Conservation (phyloP, 1,139 yeast species). For the Protomyces inundatus region DNA sequence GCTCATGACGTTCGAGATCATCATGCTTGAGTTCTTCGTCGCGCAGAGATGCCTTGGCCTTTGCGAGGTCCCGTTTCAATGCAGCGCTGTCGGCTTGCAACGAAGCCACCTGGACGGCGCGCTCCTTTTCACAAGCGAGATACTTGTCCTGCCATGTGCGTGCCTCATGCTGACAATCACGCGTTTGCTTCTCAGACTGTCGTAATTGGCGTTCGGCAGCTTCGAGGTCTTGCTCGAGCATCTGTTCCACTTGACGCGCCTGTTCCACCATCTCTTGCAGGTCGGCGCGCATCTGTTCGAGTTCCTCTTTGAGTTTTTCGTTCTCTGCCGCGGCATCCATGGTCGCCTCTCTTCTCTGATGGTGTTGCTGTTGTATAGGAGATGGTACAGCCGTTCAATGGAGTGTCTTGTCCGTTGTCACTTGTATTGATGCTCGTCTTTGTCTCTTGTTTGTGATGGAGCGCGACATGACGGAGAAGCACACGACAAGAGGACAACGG, state of each 20-base stretch:
- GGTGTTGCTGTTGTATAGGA: neutral
- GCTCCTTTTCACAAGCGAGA: constrained; percentile 35
- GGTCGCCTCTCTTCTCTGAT: neutral
- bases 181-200: constrained; percentile 34
- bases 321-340: constrained; percentile 35
- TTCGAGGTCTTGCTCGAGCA: constrained; percentile 38
- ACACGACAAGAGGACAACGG: no score
- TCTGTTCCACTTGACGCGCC: constrained; percentile 40
- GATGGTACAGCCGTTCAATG: neutral
- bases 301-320: constrained; percentile 39
- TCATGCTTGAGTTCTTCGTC: constrained; percentile 43
- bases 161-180: constrained; percentile 33
- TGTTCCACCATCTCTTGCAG: constrained; percentile 17
- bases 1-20: constrained; percentile 41
- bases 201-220: constrained; percentile 36
- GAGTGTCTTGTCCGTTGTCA: neutral
- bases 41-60: constrained; percentile 34
- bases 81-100: constrained; percentile 36
- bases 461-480: no score
- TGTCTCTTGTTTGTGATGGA: no score
- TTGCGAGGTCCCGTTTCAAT: constrained; percentile 35
- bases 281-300: constrained; percentile 38
- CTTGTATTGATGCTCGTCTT: neutral
- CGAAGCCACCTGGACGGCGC: constrained; percentile 35
- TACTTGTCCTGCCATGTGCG: constrained; percentile 36